phyloP scores from a whole-genome alignment of 2,329 filamentous ascomycete species.

The Lasiodiplodia theobromae region DNA sequence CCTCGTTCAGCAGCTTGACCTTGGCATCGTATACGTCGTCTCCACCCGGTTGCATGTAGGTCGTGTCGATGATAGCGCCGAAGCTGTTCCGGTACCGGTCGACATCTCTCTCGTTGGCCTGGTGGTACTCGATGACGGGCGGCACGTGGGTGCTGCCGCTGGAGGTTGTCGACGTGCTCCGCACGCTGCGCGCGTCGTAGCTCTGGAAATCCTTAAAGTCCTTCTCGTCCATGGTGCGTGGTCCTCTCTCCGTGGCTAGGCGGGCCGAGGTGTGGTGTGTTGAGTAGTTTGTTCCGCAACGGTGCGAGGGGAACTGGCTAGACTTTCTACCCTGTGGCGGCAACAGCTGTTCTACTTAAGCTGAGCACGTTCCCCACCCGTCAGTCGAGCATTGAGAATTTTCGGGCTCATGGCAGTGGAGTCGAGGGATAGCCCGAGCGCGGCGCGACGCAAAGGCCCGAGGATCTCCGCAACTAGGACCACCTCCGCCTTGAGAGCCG shows the following conservation, averaged over 20 bases:
- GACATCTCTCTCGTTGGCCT: conserved; percentile 10
- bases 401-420: background rate
- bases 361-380: background rate
- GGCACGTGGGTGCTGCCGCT: background rate
- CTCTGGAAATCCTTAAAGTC: background rate
- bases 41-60: conserved; percentile 26
- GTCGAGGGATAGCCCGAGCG: conserved; percentile 18
- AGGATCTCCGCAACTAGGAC: conserved; percentile 24
- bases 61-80: conserved; percentile 16
- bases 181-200: conserved; percentile 11
- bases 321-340: background rate
- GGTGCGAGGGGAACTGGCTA: conserved; percentile 1
- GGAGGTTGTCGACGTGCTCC: background rate
- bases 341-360: conserved; percentile 9
- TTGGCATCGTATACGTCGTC: conserved; percentile 31
- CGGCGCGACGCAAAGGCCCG: conserved; percentile 16
- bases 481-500: conserved; percentile 22
- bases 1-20: conserved; percentile 31
- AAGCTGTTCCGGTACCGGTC: conserved; percentile 23
- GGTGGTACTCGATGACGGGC: background rate
- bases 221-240: conserved; percentile 21
- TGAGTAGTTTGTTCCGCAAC: background rate
- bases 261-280: background rate
- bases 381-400: conserved; percentile 24
- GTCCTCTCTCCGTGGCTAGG: background rate